Conservation (phyloP, 768 basidiomycete genomes). For the Auricularia heimuer region DNA sequence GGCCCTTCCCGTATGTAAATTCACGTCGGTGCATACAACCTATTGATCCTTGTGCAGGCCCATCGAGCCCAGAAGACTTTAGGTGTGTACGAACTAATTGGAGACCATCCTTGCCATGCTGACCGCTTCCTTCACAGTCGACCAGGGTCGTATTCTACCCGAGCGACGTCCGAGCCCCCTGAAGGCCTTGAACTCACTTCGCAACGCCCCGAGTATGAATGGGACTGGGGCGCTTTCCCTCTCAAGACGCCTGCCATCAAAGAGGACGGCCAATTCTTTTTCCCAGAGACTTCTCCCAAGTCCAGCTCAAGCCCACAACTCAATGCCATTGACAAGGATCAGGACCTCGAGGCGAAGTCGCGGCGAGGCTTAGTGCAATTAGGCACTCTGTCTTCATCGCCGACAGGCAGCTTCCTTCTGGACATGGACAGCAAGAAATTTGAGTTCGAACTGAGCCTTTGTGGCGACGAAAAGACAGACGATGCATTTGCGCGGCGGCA, state of each 20-base stretch:
- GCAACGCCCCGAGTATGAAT: slow-evolving; percentile 53
- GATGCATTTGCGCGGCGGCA: slow-evolving; percentile 44
- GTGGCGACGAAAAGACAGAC: slow-evolving; percentile 21
- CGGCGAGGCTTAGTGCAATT: not conserved
- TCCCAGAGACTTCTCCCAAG: not conserved
- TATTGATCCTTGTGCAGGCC: slow-evolving; percentile 1
- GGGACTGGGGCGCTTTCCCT: slow-evolving; percentile 92
- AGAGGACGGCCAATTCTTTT: slow-evolving; percentile 2
- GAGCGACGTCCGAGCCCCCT: slow-evolving; percentile 54
- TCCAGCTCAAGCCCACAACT: slow-evolving; percentile 1
- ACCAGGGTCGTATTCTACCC: slow-evolving; percentile 21
- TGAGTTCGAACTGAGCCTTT: slow-evolving; percentile 67
- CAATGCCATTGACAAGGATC: slow-evolving; percentile 14
- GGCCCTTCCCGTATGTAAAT: slow-evolving; percentile 7
- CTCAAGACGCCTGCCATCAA: slow-evolving; percentile 52
- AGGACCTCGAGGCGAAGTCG: slow-evolving; percentile 13
- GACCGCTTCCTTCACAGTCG: not conserved
- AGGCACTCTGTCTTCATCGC: slow-evolving; percentile 5
- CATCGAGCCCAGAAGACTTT: slow-evolving; percentile 8
- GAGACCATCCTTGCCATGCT: not conserved
- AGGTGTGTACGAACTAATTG: not conserved
- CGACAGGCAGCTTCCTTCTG: slow-evolving; percentile 47
- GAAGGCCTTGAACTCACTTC: slow-evolving; percentile 31
- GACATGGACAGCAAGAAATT: slow-evolving; percentile 49
- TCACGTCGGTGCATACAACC: not conserved